Evolutionary conservation across 2,329 filamentous ascomycete genomes (phyloP), one percentile per base, ranked within the genome.

Genomic region (Colletotrichum gloeosporioides): DNA sequence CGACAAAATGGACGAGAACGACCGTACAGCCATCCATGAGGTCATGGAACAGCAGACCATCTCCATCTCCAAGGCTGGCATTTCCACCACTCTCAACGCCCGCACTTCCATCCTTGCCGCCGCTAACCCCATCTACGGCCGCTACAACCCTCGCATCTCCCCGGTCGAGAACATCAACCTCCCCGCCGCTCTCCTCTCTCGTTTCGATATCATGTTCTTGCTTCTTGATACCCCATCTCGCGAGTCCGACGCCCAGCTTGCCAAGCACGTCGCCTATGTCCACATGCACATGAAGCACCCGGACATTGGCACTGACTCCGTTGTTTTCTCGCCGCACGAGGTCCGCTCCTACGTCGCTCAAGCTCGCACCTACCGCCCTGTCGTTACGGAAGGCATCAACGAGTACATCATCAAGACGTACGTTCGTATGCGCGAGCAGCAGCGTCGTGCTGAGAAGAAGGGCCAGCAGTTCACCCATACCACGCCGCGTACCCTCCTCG

Each of bases 151-250:
- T 73, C 95, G 96, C 78, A 94, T 99, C 80, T 98, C 96, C 1
- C 97, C 97, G 1, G 96, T 99, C 31, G 97, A 99, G 85, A 99
- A 99, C 86, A 99, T 99, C 87, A 99, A 99, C 86, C 93, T 99
- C 55, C 97, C 97, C n/a, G 97, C 97, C 22, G 97, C 97, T 25
- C 92, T 99, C 25, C 92, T 99, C 71, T 98, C 96, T 76, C 95
- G 97, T 91, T 99, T 99, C 86, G 97, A 99, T 84, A 91, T 99
- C 79, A 92, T 99, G 79, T 99, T 99, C 90, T 90, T 99, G 63
- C 96, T 99, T 81, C 94, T 99, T 75, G 97, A 99, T 87, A 98
- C 95, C 49, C 96, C 97, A 4, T 93, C 93, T 22, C 94, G 96
- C 78, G 97, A 99, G 80, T 91, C 92, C 1, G 97, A 99, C 82